Evolutionary conservation across 1,284 basidiomycete genomes (phyloP), one percentile per base, ranked within the genome.

Genomic region (Athelia sp.): DNA sequence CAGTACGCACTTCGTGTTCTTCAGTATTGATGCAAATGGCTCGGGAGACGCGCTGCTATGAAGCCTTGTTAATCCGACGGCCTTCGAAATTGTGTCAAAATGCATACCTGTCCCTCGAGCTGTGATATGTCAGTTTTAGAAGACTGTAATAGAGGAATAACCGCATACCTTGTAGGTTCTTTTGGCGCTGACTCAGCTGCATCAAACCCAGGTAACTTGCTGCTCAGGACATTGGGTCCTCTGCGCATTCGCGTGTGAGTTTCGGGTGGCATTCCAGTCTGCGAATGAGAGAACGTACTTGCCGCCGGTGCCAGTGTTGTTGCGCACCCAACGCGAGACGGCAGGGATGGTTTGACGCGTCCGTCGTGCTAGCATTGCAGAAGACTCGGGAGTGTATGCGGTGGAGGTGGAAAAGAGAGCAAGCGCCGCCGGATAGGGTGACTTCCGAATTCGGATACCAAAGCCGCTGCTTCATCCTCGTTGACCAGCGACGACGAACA

Each of bases 401-500:
- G 26, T 8, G 36, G n/a, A 40, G n/a, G 19, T 8, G 19, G 36
- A 40, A 40, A 40, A 40, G 36, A 6, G 6, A 40, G n/a, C 15
- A 40, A n/a, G 4, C 19, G 36, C 4, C 26, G 26, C 26, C 6
- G n/a, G 19, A 40, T 21, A 40, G 36, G 36, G 36, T n/a, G 15
- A 40, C 26, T 8, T 21, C 36, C 36, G 19, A 40, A 40, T 40
- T 17, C n/a, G 36, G 36, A 40, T 29, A 13, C 13, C 26, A 6
- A 29, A 13, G 6, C 26, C 4, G 6, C 19, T 9, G 8, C 19
- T n/a, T 22, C 43, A 23, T 26, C 21, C 14, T 18, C 18, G 18
- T 44, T 44, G 43, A 44, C 43, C 23, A 40, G 14, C 43, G 24
- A 40, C 36, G 36, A 6, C 36, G n/a, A 40, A 9, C 36, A 40